Conservation (phyloP, 352 stramenopile species). For the Phytophthora capsici region DNA sequence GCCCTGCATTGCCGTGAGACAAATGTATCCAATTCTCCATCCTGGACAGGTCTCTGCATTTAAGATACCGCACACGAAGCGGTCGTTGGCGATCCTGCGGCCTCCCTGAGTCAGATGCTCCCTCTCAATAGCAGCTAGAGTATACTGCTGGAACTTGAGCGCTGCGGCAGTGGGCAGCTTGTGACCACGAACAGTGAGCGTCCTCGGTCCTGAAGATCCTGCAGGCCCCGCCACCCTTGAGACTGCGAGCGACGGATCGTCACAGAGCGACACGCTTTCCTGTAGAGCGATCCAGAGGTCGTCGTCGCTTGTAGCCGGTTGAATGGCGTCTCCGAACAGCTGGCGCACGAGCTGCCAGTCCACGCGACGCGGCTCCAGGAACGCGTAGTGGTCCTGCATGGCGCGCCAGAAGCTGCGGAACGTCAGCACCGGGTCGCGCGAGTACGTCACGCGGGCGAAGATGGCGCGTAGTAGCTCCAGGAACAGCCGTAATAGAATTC, state of each 20-base stretch:
- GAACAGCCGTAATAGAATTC: conserved; percentile 71
- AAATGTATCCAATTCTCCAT: conserved; percentile 83
- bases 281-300: conserved; percentile 84
- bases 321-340: conserved; percentile 74
- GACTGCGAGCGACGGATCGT: conserved; percentile 68
- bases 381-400: conserved; percentile 77
- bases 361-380: conserved; percentile 49
- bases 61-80: conserved; percentile 73
- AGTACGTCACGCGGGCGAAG: conserved; percentile 75
- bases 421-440: conserved; percentile 66
- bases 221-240: conserved; percentile 28
- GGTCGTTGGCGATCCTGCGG: conserved; percentile 58
- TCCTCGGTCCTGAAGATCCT: conserved; percentile 16
- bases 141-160: conserved; percentile 41
- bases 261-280: conserved; percentile 73
- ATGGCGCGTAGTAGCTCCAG: conserved; percentile 69
- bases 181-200: conserved; percentile 40
- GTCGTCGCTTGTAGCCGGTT: conserved; percentile 68
- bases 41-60: conserved; percentile 77
- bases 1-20: conserved; percentile 71
- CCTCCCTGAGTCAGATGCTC: conserved; percentile 66
- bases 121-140: conserved; percentile 55
- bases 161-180: conserved; percentile 39
- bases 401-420: conserved; percentile 77
- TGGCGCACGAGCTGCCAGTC: conserved; percentile 78